Conservation (phyloP, 441 rosid species). For the Aquilaria agallochum region DNA sequence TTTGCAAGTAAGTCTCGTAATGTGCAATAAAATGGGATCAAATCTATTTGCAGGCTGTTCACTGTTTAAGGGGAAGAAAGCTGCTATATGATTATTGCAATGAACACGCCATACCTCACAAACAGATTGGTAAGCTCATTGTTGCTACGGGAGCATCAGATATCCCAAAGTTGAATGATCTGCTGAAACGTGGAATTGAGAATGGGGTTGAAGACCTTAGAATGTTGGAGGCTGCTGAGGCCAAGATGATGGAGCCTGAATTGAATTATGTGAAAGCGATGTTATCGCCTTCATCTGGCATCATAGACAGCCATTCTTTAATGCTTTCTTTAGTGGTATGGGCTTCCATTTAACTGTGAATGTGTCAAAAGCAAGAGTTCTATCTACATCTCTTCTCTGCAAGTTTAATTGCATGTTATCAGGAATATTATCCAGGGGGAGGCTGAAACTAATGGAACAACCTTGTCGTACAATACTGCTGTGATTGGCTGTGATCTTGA, state of each 20-base stretch:
- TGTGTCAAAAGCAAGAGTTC: too few species aligned
- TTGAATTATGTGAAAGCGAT: conserved; percentile 78
- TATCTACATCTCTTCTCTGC: neutral
- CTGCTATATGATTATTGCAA: conserved; percentile 67
- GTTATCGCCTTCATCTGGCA: conserved; percentile 72
- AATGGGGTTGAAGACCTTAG: conserved; percentile 61
- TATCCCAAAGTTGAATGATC: conserved; percentile 49
- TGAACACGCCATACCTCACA: conserved; percentile 47
- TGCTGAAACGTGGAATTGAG: conserved; percentile 50
- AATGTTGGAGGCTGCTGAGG: conserved; percentile 70
- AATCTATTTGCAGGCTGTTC: conserved; percentile 39
- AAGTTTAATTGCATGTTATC: conserved; percentile 26
- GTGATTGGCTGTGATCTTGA: conserved; percentile 62
- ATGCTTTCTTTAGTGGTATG: conserved; percentile 80
- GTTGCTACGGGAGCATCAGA: conserved; percentile 65
- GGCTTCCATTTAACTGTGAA: neutral
- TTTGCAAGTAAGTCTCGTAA: neutral
- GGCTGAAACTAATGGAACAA: conserved; percentile 62
- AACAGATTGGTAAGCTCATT: conserved; percentile 77
- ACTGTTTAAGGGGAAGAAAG: conserved; percentile 79
- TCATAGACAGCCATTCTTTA: conserved; percentile 77
- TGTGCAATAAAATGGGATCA: too few species aligned
- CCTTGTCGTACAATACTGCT: conserved; percentile 68
- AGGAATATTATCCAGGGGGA: conserved; percentile 61
- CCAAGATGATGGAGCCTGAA: conserved; percentile 72